Evolutionary conservation across 139 green algal genomes (phyloP).

Genomic region (Eudorina sp.): DNA sequence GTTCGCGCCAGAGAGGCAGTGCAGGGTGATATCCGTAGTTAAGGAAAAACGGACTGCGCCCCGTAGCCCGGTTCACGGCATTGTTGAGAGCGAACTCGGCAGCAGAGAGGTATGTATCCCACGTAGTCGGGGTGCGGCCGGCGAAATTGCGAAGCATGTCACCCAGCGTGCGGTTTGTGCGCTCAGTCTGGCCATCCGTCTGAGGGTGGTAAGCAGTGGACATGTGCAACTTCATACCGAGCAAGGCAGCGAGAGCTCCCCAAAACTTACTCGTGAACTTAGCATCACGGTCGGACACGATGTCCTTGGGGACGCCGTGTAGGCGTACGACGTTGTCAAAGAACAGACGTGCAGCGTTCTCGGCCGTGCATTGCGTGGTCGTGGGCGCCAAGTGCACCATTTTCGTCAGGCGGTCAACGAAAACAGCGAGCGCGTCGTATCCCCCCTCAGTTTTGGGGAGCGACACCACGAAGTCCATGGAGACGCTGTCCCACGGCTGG

Average conservation of each 20-base stretch:
- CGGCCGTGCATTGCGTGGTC: constrained; percentile 34
- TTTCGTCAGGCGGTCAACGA: constrained; percentile 66
- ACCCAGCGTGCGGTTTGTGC: too few relatives aligned
- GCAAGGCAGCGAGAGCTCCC: constrained; percentile 2
- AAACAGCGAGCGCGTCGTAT: constrained; percentile 55
- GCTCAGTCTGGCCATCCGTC: too few relatives aligned
- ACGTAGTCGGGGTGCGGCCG: too few relatives aligned
- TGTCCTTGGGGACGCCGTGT: constrained; percentile 23
- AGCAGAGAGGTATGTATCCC: too few relatives aligned
- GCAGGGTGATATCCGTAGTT: too few relatives aligned
- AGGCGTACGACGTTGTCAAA: constrained; percentile 5
- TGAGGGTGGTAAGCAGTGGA: too few relatives aligned
- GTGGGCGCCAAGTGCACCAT: constrained; percentile 56
- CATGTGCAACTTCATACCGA: too few relatives aligned
- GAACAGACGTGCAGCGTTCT: constrained; percentile 49
- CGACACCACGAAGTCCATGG: neutral
- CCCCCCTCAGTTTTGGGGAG: constrained; percentile 22
- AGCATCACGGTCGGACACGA: constrained; percentile 41
- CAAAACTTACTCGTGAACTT: constrained; percentile 49
- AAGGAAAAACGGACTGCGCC: too few relatives aligned
- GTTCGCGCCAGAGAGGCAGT: too few relatives aligned
- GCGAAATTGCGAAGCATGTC: too few relatives aligned
- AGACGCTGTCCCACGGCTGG: neutral
- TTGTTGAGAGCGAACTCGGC: too few relatives aligned
- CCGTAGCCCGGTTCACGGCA: too few relatives aligned